Evolutionary conservation across 306 rosid genomes (phyloP).

Genomic region (Rosa multiflora): DNA sequence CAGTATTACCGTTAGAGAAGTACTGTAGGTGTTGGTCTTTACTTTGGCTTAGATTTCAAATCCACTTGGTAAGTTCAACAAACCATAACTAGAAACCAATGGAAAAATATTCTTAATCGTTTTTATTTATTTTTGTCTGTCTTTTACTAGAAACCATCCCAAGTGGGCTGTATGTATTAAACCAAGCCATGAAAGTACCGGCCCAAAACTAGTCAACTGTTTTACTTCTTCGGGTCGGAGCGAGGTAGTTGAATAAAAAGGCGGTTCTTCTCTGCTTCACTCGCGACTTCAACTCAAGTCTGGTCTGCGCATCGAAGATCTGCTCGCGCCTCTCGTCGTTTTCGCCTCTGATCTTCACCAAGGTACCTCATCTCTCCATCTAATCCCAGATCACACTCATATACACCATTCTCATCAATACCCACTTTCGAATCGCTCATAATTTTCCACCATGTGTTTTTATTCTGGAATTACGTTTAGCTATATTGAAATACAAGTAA

Average conservation of each 20-base stretch:
- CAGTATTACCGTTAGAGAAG: no score
- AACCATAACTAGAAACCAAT: no score
- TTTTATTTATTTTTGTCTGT: no score
- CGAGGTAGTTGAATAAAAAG: not conserved
- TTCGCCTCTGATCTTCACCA: conserved; percentile 17
- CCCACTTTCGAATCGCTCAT: not conserved
- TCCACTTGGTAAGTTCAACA: no score
- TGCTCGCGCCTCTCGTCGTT: conserved; percentile 7
- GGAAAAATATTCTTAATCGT: no score
- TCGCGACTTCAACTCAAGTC: not conserved
- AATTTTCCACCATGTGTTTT: not conserved
- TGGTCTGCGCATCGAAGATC: conserved; percentile 11
- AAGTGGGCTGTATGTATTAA: not conserved
- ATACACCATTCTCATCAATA: not conserved
- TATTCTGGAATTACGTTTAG: not conserved
- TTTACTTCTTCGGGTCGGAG: not conserved
- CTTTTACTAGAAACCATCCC: not conserved
- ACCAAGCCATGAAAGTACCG: not conserved
- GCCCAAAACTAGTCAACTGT: not conserved
- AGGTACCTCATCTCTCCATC: conserved; percentile 17
- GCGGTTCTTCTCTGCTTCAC: not conserved
- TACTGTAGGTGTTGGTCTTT: no score
- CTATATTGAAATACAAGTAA: not conserved
- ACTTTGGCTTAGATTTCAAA: no score
- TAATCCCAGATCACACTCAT: not conserved